Evolutionary conservation across 2,329 filamentous ascomycete genomes (phyloP).

Genomic region (Aspergillus awamori): DNA sequence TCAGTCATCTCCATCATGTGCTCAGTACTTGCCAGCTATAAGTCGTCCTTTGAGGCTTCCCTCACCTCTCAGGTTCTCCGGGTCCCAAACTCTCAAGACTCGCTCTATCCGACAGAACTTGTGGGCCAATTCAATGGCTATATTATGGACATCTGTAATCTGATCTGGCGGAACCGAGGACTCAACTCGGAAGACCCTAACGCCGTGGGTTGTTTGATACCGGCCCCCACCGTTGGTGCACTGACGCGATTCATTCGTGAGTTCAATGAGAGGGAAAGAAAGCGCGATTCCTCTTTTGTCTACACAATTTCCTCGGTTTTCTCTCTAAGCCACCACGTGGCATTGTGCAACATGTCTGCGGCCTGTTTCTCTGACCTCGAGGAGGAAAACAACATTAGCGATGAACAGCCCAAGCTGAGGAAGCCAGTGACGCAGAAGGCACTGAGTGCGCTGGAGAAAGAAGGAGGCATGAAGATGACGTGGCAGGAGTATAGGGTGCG

Average conservation of each 20-base stretch:
- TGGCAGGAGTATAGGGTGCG: constrained; percentile 77
- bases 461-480: constrained; percentile 66
- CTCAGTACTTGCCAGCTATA: constrained; percentile 70
- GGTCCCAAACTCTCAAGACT: constrained; percentile 35
- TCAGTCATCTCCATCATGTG: constrained; percentile 70
- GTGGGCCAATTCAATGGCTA: constrained; percentile 78
- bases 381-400: constrained; percentile 41
- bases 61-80: constrained; percentile 45
- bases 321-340: constrained; percentile 52
- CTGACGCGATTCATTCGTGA: constrained; percentile 47
- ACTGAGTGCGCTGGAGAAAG: constrained; percentile 62
- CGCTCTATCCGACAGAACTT: constrained; percentile 60
- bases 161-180: constrained; percentile 75
- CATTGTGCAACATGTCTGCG: constrained; percentile 50
- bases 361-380: constrained; percentile 53
- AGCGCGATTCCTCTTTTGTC: constrained; percentile 34
- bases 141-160: constrained; percentile 85
- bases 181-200: constrained; percentile 68
- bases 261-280: constrained; percentile 40
- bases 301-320: constrained; percentile 47
- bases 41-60: constrained; percentile 70
- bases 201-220: constrained; percentile 57
- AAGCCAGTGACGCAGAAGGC: constrained; percentile 69
- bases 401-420: constrained; percentile 29
- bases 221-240: constrained; percentile 47